A percentile compares a stretch with the other conserved stretches of the same genome.
These are phyloP conservation scores for Bonia amplexicaulis DNA, from an alignment of 176 grass and related monocot genomes.

Conservation along the genomic window DNA sequence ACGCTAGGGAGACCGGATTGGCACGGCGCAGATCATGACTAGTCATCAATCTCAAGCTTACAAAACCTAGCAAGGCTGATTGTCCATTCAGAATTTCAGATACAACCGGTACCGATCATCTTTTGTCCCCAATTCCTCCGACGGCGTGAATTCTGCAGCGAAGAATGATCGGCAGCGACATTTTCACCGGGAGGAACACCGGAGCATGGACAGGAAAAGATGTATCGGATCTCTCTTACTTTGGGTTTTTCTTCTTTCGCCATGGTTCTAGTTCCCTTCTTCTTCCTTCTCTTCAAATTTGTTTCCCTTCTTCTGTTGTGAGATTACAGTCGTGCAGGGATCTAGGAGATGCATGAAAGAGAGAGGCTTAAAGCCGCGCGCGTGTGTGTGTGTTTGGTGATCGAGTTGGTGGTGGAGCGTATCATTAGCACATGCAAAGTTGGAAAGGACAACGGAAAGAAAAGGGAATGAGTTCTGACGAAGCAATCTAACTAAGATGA, in stretches of 20 bases:
- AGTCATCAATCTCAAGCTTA: not conserved
- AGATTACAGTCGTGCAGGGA: not conserved
- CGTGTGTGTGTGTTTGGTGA: slow-evolving; percentile 21
- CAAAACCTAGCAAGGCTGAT: slow-evolving; percentile 20
- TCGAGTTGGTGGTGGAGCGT: slow-evolving; percentile 36
- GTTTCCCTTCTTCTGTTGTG: not conserved
- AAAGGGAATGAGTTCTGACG: slow-evolving; percentile 61
- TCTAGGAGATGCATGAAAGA: not conserved
- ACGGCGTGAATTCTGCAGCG: not conserved
- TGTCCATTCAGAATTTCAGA: slow-evolving; percentile 4
- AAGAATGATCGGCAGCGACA: not conserved
- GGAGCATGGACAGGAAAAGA: not conserved
- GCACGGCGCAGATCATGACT: slow-evolving; percentile 68
- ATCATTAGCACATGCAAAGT: slow-evolving; percentile 72
- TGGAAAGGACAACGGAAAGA: slow-evolving; percentile 57
- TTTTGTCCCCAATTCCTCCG: not conserved
- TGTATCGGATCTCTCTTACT: slow-evolving; percentile 6
- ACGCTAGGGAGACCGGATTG: slow-evolving; percentile 81
- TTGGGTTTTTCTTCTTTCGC: slow-evolving; percentile 30
- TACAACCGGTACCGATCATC: not conserved
- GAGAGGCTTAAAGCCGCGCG: not conserved
- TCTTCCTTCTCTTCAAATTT: not conserved
- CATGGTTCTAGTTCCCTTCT: not conserved
- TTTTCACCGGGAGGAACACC: not conserved
- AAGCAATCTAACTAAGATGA: slow-evolving; percentile 48